Evolutionary conservation across 148 eudicot genomes (phyloP), one percentile per base, ranked within the genome.

Genomic region (Silene conica): DNA sequence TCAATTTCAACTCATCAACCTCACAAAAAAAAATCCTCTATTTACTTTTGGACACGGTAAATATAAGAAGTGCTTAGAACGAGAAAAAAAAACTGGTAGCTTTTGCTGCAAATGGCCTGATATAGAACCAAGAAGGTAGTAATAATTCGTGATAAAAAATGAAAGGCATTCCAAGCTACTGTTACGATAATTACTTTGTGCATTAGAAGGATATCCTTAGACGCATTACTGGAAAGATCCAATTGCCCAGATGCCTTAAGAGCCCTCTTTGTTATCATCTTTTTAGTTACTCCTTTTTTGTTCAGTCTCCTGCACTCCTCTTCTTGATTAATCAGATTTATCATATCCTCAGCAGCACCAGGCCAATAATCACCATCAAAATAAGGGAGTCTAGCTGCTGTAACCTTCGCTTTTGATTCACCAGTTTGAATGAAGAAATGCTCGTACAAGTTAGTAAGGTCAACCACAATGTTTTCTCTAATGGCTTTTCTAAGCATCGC

Each of bases 311-410:
- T 82, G 72, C 89, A 86, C 60, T 95, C 97, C 79, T 95, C 99
- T 76, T 92, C 99, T 78, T 87, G 92, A 74, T 81, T 85, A 67
- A 95, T 82, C 81, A 85, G 94, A 65, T 79, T 80, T 52, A 95
- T 90, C 81, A 92, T 89, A 82, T 95, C 99, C 86, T 92, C 97
- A 1, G 99, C 99, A 80, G 99, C 94, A 79, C 99, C 97, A 63
- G 99, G 97, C 99, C 99, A 95, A 82, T 95, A 95, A 78, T 95
- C 99, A 67, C 99, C 99, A 76, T 95, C 99, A 81, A 95, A 95
- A 80, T 95, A 95, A 18, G 99, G 99, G 63, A 95, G 83, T 79
- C 96, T 89, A 83, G 97, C 88, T 69, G 99, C 99, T 69, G 99
- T 92, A 65, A 95, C 92, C 86, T 90, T 95, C 70, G 96, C 96